Evolutionary conservation across 2,329 filamentous ascomycete species (phyloP), one percentile per base, ranked within the genome.

Genomic region (Clonostachys solani): DNA sequence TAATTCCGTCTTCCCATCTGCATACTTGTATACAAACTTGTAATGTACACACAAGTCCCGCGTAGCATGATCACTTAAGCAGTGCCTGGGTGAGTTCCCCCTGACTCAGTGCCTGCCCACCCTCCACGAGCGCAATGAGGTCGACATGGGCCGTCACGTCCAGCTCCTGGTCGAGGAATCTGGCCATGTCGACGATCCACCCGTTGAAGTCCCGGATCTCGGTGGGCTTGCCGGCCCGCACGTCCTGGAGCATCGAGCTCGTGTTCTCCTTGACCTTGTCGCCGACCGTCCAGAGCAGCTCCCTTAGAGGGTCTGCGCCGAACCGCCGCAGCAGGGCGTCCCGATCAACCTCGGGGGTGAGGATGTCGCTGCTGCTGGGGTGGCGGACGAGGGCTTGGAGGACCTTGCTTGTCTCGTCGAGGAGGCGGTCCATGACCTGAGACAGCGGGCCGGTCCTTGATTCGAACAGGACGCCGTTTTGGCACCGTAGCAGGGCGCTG

Each of bases 391-490:
- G 72, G 12, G 75, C 75, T 48, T 78, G 81, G 34, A 95, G 79
- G n/a, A 95, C 83, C 19, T 77, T 71, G 44, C 82, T 86, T 6
- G 88, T 84, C 60, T 96, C 91, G n/a, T 73, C 68, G 6, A 96
- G 71, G 5, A 96, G 74, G 19, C 80, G 68, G 41, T 86, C 80
- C 59, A 92, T 84, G 6, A 88, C 72, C 23, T 71, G 72, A 1
- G 23, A n/a, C 8, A 50, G 33, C 13, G 73, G 65, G 10, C 63
- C 59, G 8, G 58, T 53, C 49, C 74, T 73, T 51, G 83, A 80
- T 52, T 77, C 75, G 15, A 95, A 81, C 0, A 96, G 64, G 6
- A 77, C 75, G n/a, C 91, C 90, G 56, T 96, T 96, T 51, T 81
- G 81, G 60, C 84, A 86, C 46, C 87, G 77, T 47, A 94, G 73